Evolutionary conservation across 805 yeast genomes (phyloP).

Genomic region (Wickerhamiella musiphila): DNA sequence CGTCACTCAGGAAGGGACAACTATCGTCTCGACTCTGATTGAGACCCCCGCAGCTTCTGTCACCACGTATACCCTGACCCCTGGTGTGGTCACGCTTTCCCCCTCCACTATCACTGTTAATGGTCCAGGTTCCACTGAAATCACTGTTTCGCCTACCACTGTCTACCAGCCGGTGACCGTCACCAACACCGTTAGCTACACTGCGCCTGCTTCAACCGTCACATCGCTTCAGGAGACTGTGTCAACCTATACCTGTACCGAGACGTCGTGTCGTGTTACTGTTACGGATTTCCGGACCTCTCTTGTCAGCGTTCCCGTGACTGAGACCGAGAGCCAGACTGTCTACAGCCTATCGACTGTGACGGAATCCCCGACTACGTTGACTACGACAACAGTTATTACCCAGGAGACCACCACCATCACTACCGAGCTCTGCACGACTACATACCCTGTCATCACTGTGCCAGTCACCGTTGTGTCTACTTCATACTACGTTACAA

Average conservation of each 20-base stretch:
- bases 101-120: background rate
- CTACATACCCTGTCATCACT: too few species aligned
- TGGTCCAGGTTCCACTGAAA: constrained; percentile 1
- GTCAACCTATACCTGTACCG: background rate
- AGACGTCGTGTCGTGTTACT: background rate
- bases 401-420: background rate
- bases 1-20: background rate
- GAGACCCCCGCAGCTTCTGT: background rate
- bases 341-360: background rate
- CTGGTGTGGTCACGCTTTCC: background rate
- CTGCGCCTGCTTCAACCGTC: background rate
- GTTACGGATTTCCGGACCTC: background rate
- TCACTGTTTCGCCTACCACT: background rate
- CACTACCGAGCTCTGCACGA: too few species aligned
- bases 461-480: too few species aligned
- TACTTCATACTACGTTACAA: too few species aligned
- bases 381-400: background rate
- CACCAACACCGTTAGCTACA: background rate
- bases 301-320: background rate
- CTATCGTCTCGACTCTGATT: background rate
- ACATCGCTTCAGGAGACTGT: background rate
- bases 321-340: background rate
- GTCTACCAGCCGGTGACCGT: background rate
- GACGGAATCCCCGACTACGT: background rate
- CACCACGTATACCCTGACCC: background rate